phyloP scores from a whole-genome alignment of 306 rosid species.

The Vigna radiata region DNA sequence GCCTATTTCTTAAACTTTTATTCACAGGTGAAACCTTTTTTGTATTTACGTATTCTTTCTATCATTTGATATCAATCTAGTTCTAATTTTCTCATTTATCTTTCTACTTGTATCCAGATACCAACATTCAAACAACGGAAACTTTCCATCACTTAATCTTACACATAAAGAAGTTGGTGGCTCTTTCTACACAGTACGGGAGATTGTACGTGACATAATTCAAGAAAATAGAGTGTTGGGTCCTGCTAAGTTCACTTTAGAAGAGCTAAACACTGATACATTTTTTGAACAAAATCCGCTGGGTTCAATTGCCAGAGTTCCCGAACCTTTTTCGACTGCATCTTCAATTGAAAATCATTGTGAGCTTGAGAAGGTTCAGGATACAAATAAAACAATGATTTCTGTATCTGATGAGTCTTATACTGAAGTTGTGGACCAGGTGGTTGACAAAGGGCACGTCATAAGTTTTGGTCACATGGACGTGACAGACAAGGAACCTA shows the following conservation, averaged over 20 bases:
- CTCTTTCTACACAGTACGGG: conserved; percentile 96
- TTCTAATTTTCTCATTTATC: neutral
- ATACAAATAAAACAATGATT: conserved; percentile 45
- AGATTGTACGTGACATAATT: conserved; percentile 93
- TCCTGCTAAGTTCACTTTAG: conserved; percentile 74
- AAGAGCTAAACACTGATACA: conserved; percentile 49
- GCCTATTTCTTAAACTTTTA: neutral
- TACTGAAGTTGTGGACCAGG: conserved; percentile 32
- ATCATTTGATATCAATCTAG: conserved; percentile 15
- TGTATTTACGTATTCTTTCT: conserved; percentile 18
- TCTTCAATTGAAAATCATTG: conserved; percentile 54
- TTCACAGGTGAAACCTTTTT: neutral
- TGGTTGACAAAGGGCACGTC: conserved; percentile 39
- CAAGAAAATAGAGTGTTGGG: conserved; percentile 96
- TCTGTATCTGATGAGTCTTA: conserved; percentile 47
- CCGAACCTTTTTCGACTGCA: conserved; percentile 48
- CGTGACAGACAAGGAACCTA: conserved; percentile 24
- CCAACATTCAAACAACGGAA: conserved; percentile 80
- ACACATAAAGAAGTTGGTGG: conserved; percentile 99
- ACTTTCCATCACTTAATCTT: conserved; percentile 86
- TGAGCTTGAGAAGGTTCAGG: conserved; percentile 41
- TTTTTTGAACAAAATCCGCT: conserved; percentile 68
- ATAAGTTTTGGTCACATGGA: conserved; percentile 52
- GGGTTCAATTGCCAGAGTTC: conserved; percentile 68
- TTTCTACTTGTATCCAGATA: conserved; percentile 62